Conservation (phyloP, 2,329 filamentous ascomycete species). For the Stemphylium lycopersici region DNA sequence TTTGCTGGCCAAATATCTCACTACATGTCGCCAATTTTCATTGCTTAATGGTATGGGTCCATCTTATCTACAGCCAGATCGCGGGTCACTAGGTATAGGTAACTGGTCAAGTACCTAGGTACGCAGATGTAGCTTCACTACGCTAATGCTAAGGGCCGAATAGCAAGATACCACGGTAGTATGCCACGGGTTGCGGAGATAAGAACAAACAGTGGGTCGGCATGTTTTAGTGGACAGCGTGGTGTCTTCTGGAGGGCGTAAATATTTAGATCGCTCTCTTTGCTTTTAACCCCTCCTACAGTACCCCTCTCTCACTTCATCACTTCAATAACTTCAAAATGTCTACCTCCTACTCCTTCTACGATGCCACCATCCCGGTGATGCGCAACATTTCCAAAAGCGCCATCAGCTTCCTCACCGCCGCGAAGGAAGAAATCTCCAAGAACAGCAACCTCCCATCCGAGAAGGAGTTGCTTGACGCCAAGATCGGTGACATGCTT, state of each 20-base stretch:
- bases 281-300: not conserved
- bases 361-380: constrained; percentile 22
- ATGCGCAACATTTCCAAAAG: constrained; percentile 13
- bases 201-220: not conserved
- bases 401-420: constrained; percentile 24
- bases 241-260: not conserved
- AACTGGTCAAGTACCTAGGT: not conserved
- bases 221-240: not conserved
- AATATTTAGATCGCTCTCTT: not conserved
- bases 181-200: not conserved
- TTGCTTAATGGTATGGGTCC: too few relatives aligned
- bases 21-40: too few relatives aligned
- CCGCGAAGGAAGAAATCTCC: constrained; percentile 25
- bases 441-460: constrained; percentile 15
- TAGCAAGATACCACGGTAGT: not conserved
- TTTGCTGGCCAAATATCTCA: too few relatives aligned
- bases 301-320: not conserved
- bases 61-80: too few relatives aligned
- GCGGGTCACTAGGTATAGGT: too few relatives aligned
- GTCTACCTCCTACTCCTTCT: constrained; percentile 26
- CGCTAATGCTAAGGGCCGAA: not conserved
- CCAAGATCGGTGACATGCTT: constrained; percentile 25
- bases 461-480: constrained; percentile 26
- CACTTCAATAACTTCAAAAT: constrained; percentile 12
- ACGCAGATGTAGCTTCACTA: not conserved